Base-by-base conservation (phyloP, 2,329 filamentous ascomycete genomes). In the Tothia fuscella region DNA sequence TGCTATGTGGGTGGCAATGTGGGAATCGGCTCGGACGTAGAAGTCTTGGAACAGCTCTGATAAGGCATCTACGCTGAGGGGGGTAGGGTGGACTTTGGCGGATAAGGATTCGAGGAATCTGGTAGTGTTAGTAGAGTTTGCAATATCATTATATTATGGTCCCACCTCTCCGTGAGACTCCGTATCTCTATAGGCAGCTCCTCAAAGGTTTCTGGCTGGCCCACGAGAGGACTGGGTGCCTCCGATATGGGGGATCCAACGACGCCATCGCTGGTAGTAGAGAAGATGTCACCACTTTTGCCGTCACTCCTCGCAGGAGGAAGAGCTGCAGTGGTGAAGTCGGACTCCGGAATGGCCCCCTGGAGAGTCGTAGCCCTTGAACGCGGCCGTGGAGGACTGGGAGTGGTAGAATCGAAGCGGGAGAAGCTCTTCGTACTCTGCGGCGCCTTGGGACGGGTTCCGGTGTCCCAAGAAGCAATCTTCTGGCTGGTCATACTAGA, bases 21-120 rank as follows among this genome's bases (percentile, higher is more conserved):
- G 84, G 2, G 78, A 72, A 9, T 86, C 81, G 17, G 88, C 85
- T 43, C 79, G 74, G 31, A 73, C 67, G 57, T 98, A 98, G 59
- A 96, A 98, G 44, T 93, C 86, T 61, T 98, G 91, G 57, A 96
- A 96, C 41, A 91, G 71, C n/a, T 76, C 72, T 6, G 87, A 82
- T 13, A 96, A 71, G 47, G 75, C 80, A 36, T 93, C 86, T 54
- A 93, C 82, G 34, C 76, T 83, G 1, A 91, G 80, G 4, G 91
- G 91, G 4, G 78, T 79, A 2, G 83, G 76, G 54, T 95, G 83
- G 24, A 93, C 80, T 67, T 84, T 94, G 51, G 85, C 85, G 36
- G 78, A 82, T 20, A 98, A 67, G 5, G 86, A 89, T 47, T 94
- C 86, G 54, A 96, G 80, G 57, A 98, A 98, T 56, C 86, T 91